Percentiles rank a stretch among this genome's conserved stretches.
Conservation (phyloP, 805 yeast genomes). For the Candida nanaspora region DNA sequence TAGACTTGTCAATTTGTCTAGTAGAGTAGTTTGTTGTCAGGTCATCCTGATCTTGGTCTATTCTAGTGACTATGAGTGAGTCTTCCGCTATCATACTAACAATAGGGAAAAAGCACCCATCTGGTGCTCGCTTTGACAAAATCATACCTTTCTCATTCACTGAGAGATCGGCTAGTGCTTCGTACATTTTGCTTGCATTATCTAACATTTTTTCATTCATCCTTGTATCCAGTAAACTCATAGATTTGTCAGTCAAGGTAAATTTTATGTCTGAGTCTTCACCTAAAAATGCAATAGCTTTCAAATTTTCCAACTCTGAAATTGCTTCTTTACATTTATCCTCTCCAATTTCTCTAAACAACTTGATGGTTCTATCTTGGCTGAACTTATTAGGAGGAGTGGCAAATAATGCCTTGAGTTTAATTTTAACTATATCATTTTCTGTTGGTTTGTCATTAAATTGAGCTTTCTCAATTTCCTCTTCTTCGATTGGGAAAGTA, state of each 20-base stretch:
- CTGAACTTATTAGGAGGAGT: slow-evolving; percentile 43
- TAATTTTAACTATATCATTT: slow-evolving; percentile 31
- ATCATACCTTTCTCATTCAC: slow-evolving; percentile 46
- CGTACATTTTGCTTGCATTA: slow-evolving; percentile 39
- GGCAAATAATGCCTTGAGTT: slow-evolving; percentile 50
- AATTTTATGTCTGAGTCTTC: slow-evolving; percentile 47
- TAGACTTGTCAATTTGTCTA: slow-evolving; percentile 61
- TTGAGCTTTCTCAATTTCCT: slow-evolving; percentile 5
- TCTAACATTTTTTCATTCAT: slow-evolving; percentile 33
- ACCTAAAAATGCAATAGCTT: slow-evolving; percentile 45
- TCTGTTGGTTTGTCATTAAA: slow-evolving; percentile 10
- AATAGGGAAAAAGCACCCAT: slow-evolving; percentile 56
- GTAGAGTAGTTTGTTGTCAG: slow-evolving; percentile 66
- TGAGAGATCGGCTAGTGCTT: slow-evolving; percentile 32
- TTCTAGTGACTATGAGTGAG: slow-evolving; percentile 36
- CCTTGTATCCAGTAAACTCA: slow-evolving; percentile 31
- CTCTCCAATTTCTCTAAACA: slow-evolving; percentile 40
- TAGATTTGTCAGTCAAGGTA: slow-evolving; percentile 46
- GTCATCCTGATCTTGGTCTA: slow-evolving; percentile 45
- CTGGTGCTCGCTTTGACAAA: slow-evolving; percentile 47
- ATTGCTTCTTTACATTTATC: slow-evolving; percentile 43
- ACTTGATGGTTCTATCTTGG: slow-evolving; percentile 34
- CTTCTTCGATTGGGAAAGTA: slow-evolving; percentile 23
- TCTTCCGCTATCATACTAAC: slow-evolving; percentile 44
- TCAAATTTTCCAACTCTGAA: slow-evolving; percentile 42